Evolutionary conservation across 169 alveolate genomes (phyloP), one percentile per base, ranked within the genome.

Genomic region (Plasmodium inui): DNA sequence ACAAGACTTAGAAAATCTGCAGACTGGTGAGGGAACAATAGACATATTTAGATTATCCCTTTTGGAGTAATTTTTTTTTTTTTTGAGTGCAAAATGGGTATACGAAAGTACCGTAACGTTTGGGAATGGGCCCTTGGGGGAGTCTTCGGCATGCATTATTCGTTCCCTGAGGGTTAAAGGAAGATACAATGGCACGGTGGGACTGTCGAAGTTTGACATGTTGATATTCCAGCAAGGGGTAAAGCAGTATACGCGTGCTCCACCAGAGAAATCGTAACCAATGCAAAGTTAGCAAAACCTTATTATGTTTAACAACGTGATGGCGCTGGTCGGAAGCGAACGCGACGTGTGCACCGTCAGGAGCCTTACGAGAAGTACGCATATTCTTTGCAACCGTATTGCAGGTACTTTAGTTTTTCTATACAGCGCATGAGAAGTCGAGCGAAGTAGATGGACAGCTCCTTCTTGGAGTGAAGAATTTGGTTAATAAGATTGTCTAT

Each of bases 301-400:
- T 19, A 67, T 19, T 28, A 37, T 67, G 30, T 26, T 67, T n/a
- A 67, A 67, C 37, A 26, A 67, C 14, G 41, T 61, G 26, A 14
- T 61, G 44, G 67, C 19, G 53, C 71, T 19, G 39, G 22, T 78
- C 19, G n/a, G 7, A 80, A 26, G 30, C 46, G 10, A 34, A 2
- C 6, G 46, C 9, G 28, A 78, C 39, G 10, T 79, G 26, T 3
- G 71, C 26, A 32, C 50, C 14, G 28, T 41, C 55, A 70, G 26
- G 55, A 19, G 19, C 6, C 72, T 83, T 85, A 85, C 84, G 34
- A 30, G 78, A 85, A 85, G 61, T 72, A 83, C 2, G 57, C 50
- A 71, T 83, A 85, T 85, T 85, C 80, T 41, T 72, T 85, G 19
- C 85, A 73, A 30, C 84, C 93, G 39, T 85, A 85, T 26, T 85